Conservation (phyloP, 2,329 filamentous ascomycete species). For the Chrysosporium keratinophilum region DNA sequence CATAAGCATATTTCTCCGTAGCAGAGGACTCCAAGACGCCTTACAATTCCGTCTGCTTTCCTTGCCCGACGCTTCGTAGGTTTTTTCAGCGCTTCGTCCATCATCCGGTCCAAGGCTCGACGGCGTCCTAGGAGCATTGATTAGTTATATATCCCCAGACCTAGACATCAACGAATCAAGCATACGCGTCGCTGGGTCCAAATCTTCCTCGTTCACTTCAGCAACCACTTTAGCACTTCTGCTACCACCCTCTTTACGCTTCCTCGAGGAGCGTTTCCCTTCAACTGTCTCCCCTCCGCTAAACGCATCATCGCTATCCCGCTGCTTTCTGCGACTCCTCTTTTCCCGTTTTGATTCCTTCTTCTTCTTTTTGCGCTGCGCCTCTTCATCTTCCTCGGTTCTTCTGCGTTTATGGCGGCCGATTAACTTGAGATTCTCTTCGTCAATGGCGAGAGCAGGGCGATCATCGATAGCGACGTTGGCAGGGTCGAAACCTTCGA, state of each 20-base stretch:
- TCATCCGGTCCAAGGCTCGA: conserved; percentile 71
- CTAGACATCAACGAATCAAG: conserved; percentile 17
- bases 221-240: conserved; percentile 45
- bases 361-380: conserved; percentile 60
- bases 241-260: conserved; percentile 41
- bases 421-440: conserved; percentile 50
- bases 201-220: conserved; percentile 62
- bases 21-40: conserved; percentile 25
- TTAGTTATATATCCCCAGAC: not conserved
- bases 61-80: conserved; percentile 57
- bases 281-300: conserved; percentile 44
- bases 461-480: conserved; percentile 53
- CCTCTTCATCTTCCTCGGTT: conserved; percentile 46
- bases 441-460: conserved; percentile 49
- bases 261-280: conserved; percentile 42
- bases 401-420: conserved; percentile 57
- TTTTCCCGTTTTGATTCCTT: conserved; percentile 48
- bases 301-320: conserved; percentile 47
- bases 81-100: conserved; percentile 81
- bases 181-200: conserved; percentile 74
- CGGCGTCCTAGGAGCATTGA: conserved; percentile 46
- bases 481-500: conserved; percentile 53
- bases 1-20: not conserved
- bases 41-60: conserved; percentile 79
- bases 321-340: conserved; percentile 62